Base-by-base conservation (phyloP, 148 eudicot species). In the Vaccinium myrtillus region DNA sequence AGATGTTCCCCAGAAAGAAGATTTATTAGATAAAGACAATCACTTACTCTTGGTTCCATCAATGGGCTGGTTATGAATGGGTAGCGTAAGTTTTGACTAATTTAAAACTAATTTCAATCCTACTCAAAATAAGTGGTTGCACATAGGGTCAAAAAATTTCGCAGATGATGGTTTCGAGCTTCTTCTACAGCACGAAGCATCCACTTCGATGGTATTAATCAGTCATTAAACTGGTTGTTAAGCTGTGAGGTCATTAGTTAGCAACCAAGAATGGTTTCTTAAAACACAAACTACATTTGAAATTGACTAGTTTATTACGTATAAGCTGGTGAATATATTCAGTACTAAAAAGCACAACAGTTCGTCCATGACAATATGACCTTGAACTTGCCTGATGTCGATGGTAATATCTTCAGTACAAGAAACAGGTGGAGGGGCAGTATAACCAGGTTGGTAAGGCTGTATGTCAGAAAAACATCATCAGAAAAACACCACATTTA, bases 361-460 rank as follows among this genome's bases (percentile, higher is more conserved):
- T 59, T 59, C 67, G 48, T 36, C 55, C 51, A 78, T 18, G 58
- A 73, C 3, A 32, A 67, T 23, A 76, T 32, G 51, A 69, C 15
- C 10, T 80, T 59, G 76, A 84, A 87, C 87, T 84, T 84, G 87
- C 98, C 92, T 93, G 88, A 93, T 92, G 85, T 95, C 98, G 58
- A 95, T 95, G 51, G 91, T 70, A 36, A 91, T 84, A 79, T 95
- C 98, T 80, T 91, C 95, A 55, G 90, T 71, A 53, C 23, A 87
- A 49, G 89, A 85, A 56, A 86, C 83, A 76, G 85, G 93, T 78
- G 94, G 93, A 43, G 95, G 98, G 78, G 93, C 95, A 84, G 95
- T 91, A 86, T 95, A 95, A 86, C 94, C 95, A 84, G 98, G 87
- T 85, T 90, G 93, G 83, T 93, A 95, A 51, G 92, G 89, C 98